Base-by-base conservation (phyloP, 495 filamentous ascomycete genomes). In the Eremomyces bilateralis region DNA sequence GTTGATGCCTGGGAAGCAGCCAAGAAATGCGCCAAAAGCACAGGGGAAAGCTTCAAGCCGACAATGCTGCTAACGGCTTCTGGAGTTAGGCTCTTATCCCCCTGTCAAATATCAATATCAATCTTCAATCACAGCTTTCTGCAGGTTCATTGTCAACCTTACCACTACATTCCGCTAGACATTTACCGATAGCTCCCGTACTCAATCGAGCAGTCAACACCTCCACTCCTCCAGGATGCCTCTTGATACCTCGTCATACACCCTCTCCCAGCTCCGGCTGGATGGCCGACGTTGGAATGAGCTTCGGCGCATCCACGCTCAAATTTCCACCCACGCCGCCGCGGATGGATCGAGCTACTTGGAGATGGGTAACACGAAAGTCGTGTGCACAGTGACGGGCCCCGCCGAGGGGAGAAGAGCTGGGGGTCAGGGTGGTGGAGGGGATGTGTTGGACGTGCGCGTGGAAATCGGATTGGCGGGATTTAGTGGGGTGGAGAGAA, bases 211-310 rank as follows among this genome's bases (percentile, higher is more conserved):
- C n/a, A n/a, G n/a, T n/a, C n/a, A n/a, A n/a, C n/a, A n/a, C n/a
- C n/a, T n/a, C n/a, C n/a, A n/a, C n/a, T n/a, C n/a, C n/a, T n/a
- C 35, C 41, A 63, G 45, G 37, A 92, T 91, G 82, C 80, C 81
- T 42, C 80, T 94, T 53, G 82, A 91, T 54, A 83, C 80, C 16
- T 81, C 77, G 10, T 76, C 76, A 36, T 94, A 92, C 61, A 64
- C 67, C 44, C 71, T 91, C 39, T 77, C 81, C 34, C 71, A 75
- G 44, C 73, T 94, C 40, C 82, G 83, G 50, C 77, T 90, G 44
- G 84, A 93, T 54, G 84, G 88, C 39, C 80, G 88, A 6, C 71
- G 88, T 31, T 99, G 90, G 90, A 99, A 99, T 58, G 88, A 99
- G 54, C 72, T 95, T 28, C 81, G 88, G 19, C 74, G 80, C 20